These are phyloP conservation scores for Emericellopsis atlantica DNA, from an alignment of 2,329 filamentous ascomycete species.

Conservation along the genomic window DNA sequence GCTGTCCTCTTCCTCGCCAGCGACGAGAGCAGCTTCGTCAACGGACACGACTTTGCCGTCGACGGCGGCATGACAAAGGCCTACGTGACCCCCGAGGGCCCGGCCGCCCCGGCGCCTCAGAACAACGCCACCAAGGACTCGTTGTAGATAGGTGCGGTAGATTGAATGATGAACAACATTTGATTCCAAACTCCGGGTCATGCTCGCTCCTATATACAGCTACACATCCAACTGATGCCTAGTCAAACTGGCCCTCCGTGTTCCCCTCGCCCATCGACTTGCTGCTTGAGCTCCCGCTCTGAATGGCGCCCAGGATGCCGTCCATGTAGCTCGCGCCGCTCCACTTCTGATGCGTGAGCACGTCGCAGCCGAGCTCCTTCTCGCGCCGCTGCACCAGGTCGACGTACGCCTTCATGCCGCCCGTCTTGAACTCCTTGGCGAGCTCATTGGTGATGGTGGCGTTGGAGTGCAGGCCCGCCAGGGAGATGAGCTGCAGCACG, in stretches of 20 bases:
- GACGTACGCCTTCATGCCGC: constrained; percentile 98
- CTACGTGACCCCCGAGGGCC: constrained; percentile 61
- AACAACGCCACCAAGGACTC: constrained; percentile 46
- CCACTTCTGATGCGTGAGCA: constrained; percentile 92
- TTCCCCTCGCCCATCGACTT: constrained; percentile 94
- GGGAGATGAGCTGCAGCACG: constrained; percentile 53
- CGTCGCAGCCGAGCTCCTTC: constrained; percentile 82
- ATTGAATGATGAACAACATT: neutral
- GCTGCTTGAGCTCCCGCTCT: constrained; percentile 79
- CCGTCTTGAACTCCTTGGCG: constrained; percentile 68
- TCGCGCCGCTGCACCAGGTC: constrained; percentile 80
- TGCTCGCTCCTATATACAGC: neutral
- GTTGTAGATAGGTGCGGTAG: constrained; percentile 10
- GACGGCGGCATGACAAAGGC: constrained; percentile 94
- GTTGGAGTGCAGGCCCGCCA: constrained; percentile 54
- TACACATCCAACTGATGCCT: constrained; percentile 2
- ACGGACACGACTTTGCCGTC: constrained; percentile 84
- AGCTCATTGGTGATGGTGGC: constrained; percentile 60
- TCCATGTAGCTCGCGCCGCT: constrained; percentile 62
- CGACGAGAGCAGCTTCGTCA: constrained; percentile 83
- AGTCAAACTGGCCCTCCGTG: constrained; percentile 60
- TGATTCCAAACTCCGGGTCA: constrained; percentile 9
- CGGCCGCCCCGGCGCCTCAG: constrained; percentile 35
- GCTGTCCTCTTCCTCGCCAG: constrained; percentile 79
- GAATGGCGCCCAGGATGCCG: constrained; percentile 78